Base-by-base conservation (phyloP, 1,139 yeast species). In the Hansenula lynferdii region DNA sequence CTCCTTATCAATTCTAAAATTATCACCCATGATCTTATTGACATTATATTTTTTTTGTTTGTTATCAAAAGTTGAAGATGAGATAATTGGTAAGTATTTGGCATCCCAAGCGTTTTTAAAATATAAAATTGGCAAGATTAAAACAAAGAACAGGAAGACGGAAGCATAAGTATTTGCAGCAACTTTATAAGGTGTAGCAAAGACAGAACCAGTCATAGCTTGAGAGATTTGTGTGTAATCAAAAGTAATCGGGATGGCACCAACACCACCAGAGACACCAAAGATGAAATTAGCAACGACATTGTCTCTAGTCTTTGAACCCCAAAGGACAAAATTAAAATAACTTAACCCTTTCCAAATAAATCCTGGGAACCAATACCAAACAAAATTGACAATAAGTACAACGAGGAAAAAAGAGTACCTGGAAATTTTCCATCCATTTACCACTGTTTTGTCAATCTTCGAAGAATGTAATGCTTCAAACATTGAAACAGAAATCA, bases 131-230 rank as follows among this genome's bases (percentile, higher is more conserved):
- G 77, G 74, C 23, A 64, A 59, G 18, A 70, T 50, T 20, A 72
- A 45, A 34, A 61, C 50, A 39, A 66, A 65, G 9, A 72, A 52
- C 22, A 67, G 44, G n/a, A 74, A 61, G 34, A 75, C 60, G 9
- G 76, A 67, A 2, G 65, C 53, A 22, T 74, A 62, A 42, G 76
- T 70, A 43, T 80, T 77, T 24, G 70, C 66, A 42, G 77, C 61
- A 19, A 80, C 73, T 36, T 73, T 63, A 31, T 78, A 75, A 21
- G 87, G 86, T 8, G 86, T 85, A 46, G 78, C 69, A 53, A 81
- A 67, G 10, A 87, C 85, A 21, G 85, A 77, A 11, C 80, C 81
- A 47, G 77, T 65, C 59, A 76, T 78, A 2, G 76, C 63, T n/a
- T n/a, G n/a, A n/a, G n/a, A n/a, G 36, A 74, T 57, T 48, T 70